Conservation (phyloP, 1,139 yeast genomes). For the Suhomyces panamericanus region DNA sequence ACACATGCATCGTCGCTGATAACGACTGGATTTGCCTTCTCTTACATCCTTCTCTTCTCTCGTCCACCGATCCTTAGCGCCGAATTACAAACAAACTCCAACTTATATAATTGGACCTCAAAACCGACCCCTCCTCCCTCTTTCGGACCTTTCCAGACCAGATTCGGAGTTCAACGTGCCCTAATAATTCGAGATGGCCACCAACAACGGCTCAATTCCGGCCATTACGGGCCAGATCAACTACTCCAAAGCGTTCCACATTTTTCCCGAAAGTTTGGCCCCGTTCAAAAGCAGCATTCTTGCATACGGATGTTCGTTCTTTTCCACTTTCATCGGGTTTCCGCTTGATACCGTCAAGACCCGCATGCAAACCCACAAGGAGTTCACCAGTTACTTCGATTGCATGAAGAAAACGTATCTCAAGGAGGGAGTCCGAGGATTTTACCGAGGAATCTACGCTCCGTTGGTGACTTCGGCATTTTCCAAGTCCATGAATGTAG, state of each 20-base stretch:
- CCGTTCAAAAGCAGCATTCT: slow-evolving; percentile 61
- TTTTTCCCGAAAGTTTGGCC: slow-evolving; percentile 50
- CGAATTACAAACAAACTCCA: neutral
- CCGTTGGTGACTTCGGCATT: slow-evolving; percentile 68
- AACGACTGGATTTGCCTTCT: neutral
- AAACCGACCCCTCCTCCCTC: neutral
- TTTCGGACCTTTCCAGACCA: too few relatives aligned
- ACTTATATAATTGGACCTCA: neutral
- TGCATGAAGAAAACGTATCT: slow-evolving; percentile 59
- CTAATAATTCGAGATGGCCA: slow-evolving; percentile 1
- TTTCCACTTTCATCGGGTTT: slow-evolving; percentile 72
- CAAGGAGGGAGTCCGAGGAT: slow-evolving; percentile 68
- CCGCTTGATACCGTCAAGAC: slow-evolving; percentile 86
- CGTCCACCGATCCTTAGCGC: neutral
- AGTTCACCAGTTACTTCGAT: slow-evolving; percentile 55
- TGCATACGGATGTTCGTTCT: slow-evolving; percentile 65
- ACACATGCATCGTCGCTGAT: neutral
- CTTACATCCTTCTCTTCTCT: neutral
- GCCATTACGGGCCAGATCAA: slow-evolving; percentile 48
- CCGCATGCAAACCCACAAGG: slow-evolving; percentile 73
- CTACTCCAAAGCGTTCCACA: slow-evolving; percentile 38
- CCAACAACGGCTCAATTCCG: slow-evolving; percentile 30
- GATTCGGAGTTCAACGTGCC: neutral
- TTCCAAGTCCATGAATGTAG: slow-evolving; percentile 66
- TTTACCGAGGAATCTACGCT: slow-evolving; percentile 75